Conservation (phyloP, 2,329 filamentous ascomycete genomes). For the Pseudocercospora fijiensis region DNA sequence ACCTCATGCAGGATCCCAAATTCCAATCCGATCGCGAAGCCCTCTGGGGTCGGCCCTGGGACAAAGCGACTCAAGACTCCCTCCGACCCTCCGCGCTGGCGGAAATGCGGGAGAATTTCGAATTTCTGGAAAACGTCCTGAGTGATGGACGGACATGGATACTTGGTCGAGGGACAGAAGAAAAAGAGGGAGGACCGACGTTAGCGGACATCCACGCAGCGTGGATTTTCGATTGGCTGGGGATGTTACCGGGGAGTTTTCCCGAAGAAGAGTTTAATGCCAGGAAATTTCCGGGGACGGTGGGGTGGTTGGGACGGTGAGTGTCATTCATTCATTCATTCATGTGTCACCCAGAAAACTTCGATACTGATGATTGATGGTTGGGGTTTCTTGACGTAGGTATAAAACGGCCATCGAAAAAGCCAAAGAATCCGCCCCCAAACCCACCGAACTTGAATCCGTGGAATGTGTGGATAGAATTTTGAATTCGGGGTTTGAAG, state of each 20-base stretch:
- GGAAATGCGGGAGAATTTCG: slow-evolving; percentile 19
- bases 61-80: slow-evolving; percentile 9
- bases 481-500: slow-evolving; percentile 14
- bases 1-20: slow-evolving; percentile 55
- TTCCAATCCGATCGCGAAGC: slow-evolving; percentile 61
- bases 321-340: too few species aligned
- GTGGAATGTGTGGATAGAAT: slow-evolving; percentile 18
- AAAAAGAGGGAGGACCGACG: slow-evolving; percentile 9
- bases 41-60: slow-evolving; percentile 41
- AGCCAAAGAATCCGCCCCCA: slow-evolving; percentile 15
- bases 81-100: slow-evolving; percentile 17
- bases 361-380: neutral
- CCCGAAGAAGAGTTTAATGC: slow-evolving; percentile 23
- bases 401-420: slow-evolving; percentile 19
- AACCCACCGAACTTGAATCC: slow-evolving; percentile 22
- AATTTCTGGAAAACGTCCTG: slow-evolving; percentile 22
- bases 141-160: slow-evolving; percentile 22
- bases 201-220: slow-evolving; percentile 24
- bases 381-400: too few species aligned
- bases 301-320: too few species aligned
- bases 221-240: slow-evolving; percentile 29
- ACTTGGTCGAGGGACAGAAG: slow-evolving; percentile 5
- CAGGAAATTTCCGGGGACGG: slow-evolving; percentile 19
- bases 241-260: slow-evolving; percentile 18
- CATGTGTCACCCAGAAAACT: neutral